A percentile compares a stretch with the other conserved stretches of the same genome.
Evolutionary conservation across 106 monocot genomes (phyloP).

Genomic region (Allium fistulosum): DNA sequence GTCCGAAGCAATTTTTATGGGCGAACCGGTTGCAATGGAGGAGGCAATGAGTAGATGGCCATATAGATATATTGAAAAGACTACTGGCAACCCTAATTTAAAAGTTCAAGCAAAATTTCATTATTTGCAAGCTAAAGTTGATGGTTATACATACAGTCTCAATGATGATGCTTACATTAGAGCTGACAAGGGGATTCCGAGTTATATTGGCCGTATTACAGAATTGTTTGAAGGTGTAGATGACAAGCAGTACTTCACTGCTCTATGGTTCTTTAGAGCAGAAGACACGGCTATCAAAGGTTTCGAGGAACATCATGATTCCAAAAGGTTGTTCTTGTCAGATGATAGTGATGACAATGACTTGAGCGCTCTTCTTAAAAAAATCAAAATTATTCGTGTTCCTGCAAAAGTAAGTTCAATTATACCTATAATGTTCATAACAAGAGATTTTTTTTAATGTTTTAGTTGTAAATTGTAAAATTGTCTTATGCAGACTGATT

Average conservation of each 20-base stretch:
- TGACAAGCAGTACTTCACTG: slow-evolving; percentile 16
- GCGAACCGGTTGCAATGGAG: too few relatives aligned
- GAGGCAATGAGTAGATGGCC: too few relatives aligned
- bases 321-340: slow-evolving; percentile 21
- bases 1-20: too few relatives aligned
- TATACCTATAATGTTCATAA: not conserved
- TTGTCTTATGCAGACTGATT: slow-evolving; percentile 3
- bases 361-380: slow-evolving; percentile 20
- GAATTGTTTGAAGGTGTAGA: slow-evolving; percentile 24
- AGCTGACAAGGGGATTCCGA: slow-evolving; percentile 12
- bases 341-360: slow-evolving; percentile 25
- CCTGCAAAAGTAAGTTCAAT: not conserved
- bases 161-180: not conserved
- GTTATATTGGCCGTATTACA: slow-evolving; percentile 23
- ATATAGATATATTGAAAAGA: too few relatives aligned
- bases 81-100: not conserved
- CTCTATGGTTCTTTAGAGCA: slow-evolving; percentile 28
- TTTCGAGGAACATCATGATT: slow-evolving; percentile 14
- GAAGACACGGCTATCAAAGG: slow-evolving; percentile 31
- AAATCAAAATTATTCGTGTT: slow-evolving; percentile 14
- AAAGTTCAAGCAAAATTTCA: not conserved
- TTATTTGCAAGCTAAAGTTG: not conserved
- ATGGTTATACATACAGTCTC: not conserved
- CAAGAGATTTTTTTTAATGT: not conserved
- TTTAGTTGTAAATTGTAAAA: not conserved